Evolutionary conservation across 257 asterid species (phyloP).

Genomic region (Salvia miltiorrhiza): DNA sequence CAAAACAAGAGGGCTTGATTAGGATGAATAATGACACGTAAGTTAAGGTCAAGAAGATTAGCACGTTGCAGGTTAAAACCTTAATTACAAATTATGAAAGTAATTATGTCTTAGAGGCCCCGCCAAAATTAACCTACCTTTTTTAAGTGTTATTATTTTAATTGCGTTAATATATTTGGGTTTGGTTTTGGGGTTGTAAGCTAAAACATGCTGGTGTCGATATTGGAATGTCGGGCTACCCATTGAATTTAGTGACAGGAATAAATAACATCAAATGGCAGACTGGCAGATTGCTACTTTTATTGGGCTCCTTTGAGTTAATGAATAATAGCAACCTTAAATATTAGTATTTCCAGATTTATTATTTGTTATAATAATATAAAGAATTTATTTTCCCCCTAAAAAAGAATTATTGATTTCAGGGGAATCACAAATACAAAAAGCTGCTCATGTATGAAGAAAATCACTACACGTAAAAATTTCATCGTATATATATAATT

Average conservation of each 20-base stretch:
- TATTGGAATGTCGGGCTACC: conserved; percentile 35
- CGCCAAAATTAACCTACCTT: conserved; percentile 11
- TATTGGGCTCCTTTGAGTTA: not conserved
- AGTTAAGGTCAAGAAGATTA: conserved; percentile 9
- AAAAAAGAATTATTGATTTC: too few species aligned
- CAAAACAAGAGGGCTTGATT: conserved; percentile 15
- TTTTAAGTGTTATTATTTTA: not conserved
- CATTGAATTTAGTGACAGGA: conserved; percentile 17
- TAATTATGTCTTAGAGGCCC: conserved; percentile 23
- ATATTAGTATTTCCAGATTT: not conserved
- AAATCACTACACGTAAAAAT: too few species aligned
- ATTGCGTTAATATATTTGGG: too few species aligned
- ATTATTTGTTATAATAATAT: too few species aligned
- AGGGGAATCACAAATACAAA: too few species aligned
- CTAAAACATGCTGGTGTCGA: conserved; percentile 21
- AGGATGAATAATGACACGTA: conserved; percentile 19
- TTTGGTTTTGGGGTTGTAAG: not conserved
- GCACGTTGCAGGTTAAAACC: conserved; percentile 33
- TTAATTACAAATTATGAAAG: conserved; percentile 39
- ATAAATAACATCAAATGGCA: conserved; percentile 24
- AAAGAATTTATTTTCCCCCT: too few species aligned
- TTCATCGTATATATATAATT: too few species aligned
- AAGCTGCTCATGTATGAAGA: too few species aligned
- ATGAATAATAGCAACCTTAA: not conserved
- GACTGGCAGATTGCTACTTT: conserved; percentile 31